Base-by-base conservation (phyloP, 768 basidiomycete species). In the Nidula microcarpa region DNA sequence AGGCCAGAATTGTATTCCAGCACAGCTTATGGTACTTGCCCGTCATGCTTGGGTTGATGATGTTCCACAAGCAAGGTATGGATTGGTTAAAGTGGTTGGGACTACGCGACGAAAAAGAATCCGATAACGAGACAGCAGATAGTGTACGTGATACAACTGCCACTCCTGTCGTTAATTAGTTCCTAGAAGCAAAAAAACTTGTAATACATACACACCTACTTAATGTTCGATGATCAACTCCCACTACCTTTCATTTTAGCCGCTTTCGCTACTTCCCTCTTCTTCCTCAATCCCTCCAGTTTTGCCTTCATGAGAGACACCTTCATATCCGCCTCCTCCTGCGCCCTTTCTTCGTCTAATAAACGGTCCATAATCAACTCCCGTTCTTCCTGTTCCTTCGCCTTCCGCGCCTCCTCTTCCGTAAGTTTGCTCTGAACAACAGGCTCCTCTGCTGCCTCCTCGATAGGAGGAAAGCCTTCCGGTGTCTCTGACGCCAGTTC, bases 1-100 rank as follows among this genome's bases (percentile, higher is more conserved):
- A 87, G 57, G 96, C 97, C 0, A 80, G 87, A 55, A 72, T 71
- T 39, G 70, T 94, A 16, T 98, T 91, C 62, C 86, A 87, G 58
- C 81, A 88, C 52, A 86, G 86, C 65, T 66, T 98, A 58, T 94
- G 94, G 88, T 94, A 94, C 71, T 66, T 98, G 41, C 96, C 96
- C 0, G 87, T 89, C 5, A 74, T 98, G 5, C 75, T 98, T 56
- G 93, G 85, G 2, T 74, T 98, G 59, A 94, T 95, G 90, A 94
- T 99, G 91, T 74, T 89, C 52, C 94, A 96, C 70, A 98, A 98
- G 73, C 84, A 87, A 61, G 89, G 89, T 0, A 74, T 89, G 60
- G 85, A 88, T 57, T 94, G 91, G 91, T 60, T 75, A 23, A 71
- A 80, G 44, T 88, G 86, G 85, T 33, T 84, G 7, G 78, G 81